A percentile compares a stretch with the other conserved stretches of the same genome.
Evolutionary conservation across 129 eudicot genomes (phyloP).

Genomic region (Flaveria brownii): DNA sequence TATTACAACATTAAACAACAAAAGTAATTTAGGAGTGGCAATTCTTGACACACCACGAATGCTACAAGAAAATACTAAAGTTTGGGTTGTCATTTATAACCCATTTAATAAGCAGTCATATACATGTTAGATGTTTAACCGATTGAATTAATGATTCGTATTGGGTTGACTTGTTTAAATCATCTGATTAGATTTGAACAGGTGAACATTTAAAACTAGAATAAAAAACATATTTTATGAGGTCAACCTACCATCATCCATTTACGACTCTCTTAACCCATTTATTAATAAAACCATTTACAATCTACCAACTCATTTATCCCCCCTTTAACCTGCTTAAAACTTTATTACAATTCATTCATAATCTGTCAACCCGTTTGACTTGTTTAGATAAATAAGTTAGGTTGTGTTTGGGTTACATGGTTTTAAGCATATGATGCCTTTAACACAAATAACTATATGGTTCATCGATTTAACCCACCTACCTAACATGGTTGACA

Average conservation of each 20-base stretch:
- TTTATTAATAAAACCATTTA: too few species aligned
- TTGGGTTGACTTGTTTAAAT: not conserved
- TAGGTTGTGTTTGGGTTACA: not conserved
- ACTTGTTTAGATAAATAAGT: not conserved
- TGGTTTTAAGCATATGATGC: not conserved
- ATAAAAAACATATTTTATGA: not conserved
- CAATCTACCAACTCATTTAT: too few species aligned
- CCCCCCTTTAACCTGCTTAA: not conserved
- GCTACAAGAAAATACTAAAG: not conserved
- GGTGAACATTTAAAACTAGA: not conserved
- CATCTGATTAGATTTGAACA: not conserved
- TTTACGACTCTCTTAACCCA: not conserved
- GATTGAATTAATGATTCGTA: not conserved
- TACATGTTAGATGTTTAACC: too few species aligned
- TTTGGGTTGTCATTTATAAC: not conserved
- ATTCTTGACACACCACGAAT: not conserved
- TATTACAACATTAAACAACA: not conserved
- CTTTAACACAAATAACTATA: too few species aligned
- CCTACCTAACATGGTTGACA: not conserved
- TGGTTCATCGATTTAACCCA: too few species aligned
- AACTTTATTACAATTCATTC: not conserved
- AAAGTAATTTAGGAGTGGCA: too few species aligned
- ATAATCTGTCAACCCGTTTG: not conserved
- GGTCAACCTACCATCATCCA: not conserved
- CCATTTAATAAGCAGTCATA: not conserved